phyloP scores from a whole-genome alignment of 257 asterid genomes.

The Salvia hispanica region DNA sequence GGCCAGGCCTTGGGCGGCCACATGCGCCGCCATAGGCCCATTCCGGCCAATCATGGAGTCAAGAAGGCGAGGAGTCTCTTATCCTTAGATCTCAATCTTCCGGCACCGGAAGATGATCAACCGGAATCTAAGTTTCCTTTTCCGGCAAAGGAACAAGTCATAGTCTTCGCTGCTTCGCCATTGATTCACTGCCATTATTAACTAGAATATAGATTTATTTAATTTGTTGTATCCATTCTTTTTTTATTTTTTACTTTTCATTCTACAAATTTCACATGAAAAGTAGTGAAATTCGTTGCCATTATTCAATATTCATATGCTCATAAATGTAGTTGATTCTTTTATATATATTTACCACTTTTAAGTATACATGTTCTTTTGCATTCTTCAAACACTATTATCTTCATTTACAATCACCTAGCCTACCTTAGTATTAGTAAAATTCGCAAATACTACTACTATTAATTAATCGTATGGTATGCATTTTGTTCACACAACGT shows the following conservation, averaged over 20 bases:
- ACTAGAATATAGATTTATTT: constrained; percentile 21
- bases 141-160: constrained; percentile 65
- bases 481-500: neutral
- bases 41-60: constrained; percentile 36
- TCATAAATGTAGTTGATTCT: constrained; percentile 11
- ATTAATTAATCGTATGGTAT: neutral
- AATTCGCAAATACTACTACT: neutral
- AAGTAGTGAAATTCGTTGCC: constrained; percentile 40
- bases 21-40: constrained; percentile 92
- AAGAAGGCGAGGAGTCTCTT: constrained; percentile 55
- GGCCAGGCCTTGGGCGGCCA: constrained; percentile 98
- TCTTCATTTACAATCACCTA: too few species aligned
- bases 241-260: constrained; percentile 32
- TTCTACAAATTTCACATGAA: constrained; percentile 25
- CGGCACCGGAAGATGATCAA: constrained; percentile 73
- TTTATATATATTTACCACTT: neutral
- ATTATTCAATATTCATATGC: constrained; percentile 26
- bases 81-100: constrained; percentile 87
- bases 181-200: constrained; percentile 84
- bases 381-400: too few species aligned
- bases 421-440: neutral
- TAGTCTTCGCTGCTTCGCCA: constrained; percentile 70
- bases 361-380: too few species aligned
- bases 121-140: constrained; percentile 51
- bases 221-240: constrained; percentile 29